Evolutionary conservation across 305 asterid species (phyloP).

Genomic region (Solanum chacoense): DNA sequence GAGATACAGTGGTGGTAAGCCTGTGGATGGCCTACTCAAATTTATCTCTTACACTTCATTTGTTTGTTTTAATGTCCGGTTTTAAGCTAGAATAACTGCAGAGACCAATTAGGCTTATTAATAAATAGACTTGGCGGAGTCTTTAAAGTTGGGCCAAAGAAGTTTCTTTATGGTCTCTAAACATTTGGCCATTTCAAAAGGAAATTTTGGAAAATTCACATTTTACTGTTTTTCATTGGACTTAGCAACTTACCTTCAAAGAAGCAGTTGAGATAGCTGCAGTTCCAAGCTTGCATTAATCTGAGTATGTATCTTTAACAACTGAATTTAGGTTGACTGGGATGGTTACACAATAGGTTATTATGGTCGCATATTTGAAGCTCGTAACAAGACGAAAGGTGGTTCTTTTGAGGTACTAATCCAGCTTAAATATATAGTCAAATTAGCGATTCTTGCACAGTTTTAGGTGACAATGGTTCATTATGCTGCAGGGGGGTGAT

Average conservation of each 20-base stretch:
- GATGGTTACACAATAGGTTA: conserved; percentile 97
- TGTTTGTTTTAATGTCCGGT: neutral
- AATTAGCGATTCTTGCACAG: neutral
- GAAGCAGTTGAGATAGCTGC: neutral
- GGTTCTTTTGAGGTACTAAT: conserved; percentile 84
- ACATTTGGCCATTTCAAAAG: neutral
- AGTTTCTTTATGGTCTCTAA: neutral
- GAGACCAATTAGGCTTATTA: neutral
- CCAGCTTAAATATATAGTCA: neutral
- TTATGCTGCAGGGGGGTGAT: conserved; percentile 68
- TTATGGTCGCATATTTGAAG: conserved; percentile 97
- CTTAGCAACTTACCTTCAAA: neutral
- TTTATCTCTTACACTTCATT: neutral
- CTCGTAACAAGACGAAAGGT: conserved; percentile 96
- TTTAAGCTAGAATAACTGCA: neutral
- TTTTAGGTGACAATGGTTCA: conserved; percentile 4
- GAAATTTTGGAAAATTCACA: neutral
- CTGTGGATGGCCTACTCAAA: neutral
- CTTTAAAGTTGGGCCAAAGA: neutral
- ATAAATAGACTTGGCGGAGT: neutral
- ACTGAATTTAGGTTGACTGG: conserved; percentile 73
- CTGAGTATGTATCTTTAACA: neutral
- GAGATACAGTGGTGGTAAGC: conserved; percentile 85
- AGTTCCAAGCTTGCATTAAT: neutral
- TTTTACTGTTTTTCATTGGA: neutral